Conservation (phyloP, 176 grass and related monocot genomes). For the Elymus sibiricus region DNA sequence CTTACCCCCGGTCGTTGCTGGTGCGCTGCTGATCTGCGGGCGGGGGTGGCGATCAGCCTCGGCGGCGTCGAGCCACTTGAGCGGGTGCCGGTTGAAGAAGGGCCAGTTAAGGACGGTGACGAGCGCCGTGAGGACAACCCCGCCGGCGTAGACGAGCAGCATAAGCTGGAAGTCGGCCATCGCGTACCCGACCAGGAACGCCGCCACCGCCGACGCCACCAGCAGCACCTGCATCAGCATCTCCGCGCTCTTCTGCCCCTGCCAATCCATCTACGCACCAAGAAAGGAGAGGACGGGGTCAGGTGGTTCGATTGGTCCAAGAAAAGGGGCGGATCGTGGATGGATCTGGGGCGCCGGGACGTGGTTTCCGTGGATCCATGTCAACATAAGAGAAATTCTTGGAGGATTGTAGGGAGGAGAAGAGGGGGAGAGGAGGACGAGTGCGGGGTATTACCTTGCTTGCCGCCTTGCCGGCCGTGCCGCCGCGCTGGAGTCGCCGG, state of each 20-base stretch:
- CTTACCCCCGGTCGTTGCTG: slow-evolving; percentile 33
- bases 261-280: slow-evolving; percentile 75
- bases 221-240: slow-evolving; percentile 92
- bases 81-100: slow-evolving; percentile 71
- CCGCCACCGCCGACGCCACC: slow-evolving; percentile 52
- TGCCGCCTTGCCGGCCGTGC: not conserved
- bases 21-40: slow-evolving; percentile 44
- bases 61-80: slow-evolving; percentile 78
- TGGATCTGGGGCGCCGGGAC: not conserved
- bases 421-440: not conserved
- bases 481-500: not conserved
- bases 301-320: not conserved
- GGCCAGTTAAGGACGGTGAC: slow-evolving; percentile 85
- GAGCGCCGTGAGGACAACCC: slow-evolving; percentile 79
- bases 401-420: not conserved
- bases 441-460: not conserved
- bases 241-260: slow-evolving; percentile 91
- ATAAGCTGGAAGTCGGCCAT: slow-evolving; percentile 74
- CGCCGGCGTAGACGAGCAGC: slow-evolving; percentile 77
- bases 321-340: slow-evolving; percentile 11
- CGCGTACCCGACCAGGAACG: slow-evolving; percentile 56
- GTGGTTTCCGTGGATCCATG: not conserved
- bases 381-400: not conserved
- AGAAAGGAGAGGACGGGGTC: not conserved
- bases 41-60: slow-evolving; percentile 78